Base-by-base conservation (phyloP, 176 grass and related monocot genomes). In the Oryza punctata region DNA sequence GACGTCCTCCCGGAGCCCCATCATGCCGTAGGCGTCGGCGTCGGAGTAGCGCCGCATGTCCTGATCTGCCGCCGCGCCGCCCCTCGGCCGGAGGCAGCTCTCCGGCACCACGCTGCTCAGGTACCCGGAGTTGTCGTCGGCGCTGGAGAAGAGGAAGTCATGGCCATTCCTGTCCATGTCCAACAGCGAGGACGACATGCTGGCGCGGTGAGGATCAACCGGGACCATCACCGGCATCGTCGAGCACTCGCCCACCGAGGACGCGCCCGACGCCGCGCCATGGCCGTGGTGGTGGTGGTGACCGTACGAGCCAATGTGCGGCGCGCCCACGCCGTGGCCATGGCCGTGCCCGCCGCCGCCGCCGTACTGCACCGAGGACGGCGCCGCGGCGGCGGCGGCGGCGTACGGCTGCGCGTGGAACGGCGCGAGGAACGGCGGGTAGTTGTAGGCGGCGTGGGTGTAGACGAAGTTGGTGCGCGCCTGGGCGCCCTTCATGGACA, bases 381-480 rank as follows among this genome's bases (percentile, higher is more conserved):
- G 65, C 19, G 83, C 70, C 19, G 83, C 70, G 15, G 81, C 73
- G 21, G 37, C 37, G 37, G 92, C 46, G 72, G 37, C 37, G 37
- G 92, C 46, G 76, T 86, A 90, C 29, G 78, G 74, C 47, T 81
- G 80, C 38, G 75, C 63, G 63, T 93, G 93, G 90, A 94, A 91
- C n/a, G 96, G 91, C 30, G 84, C 85, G 45, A 94, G 86, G 87
- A 96, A 87, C 1, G 89, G 78, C 65, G 86, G 93, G 78, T 91
- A 94, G 73, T 84, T 77, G 85, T 92, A 88, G 21, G 93, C 89
- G 35, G 92, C 41, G 80, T 92, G 83, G 24, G 93, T 72, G 87
- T 96, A 99, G 0, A 91, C 87, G 79, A 99, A 99, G 91, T 99
- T 99, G 66, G 97, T 99, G 73, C 97, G 90, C 10, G 97, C 97